Base-by-base conservation (phyloP, 768 basidiomycete species). In the Pleurotus tuber-regium region DNA sequence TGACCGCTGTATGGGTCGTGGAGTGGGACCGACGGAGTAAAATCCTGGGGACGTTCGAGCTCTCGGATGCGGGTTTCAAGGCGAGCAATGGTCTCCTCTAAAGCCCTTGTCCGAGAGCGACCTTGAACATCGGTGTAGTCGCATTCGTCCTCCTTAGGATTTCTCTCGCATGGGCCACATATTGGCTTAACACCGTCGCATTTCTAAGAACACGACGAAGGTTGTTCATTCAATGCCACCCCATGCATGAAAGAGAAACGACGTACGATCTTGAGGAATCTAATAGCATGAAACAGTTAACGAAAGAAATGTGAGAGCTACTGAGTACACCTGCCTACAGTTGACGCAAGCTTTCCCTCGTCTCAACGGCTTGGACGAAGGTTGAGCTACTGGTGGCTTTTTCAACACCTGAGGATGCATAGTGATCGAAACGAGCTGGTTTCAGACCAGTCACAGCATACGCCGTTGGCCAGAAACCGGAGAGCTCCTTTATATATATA, bases 41-140 rank as follows among this genome's bases (percentile, higher is more conserved):
- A 64, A 10, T 70, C 69, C 4, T 76, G 75, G 0, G 82, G 82
- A 47, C 82, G 68, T 59, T 84, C 82, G 23, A 82, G 65, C 53
- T 84, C 82, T 42, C 70, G 69, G 7, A 88, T 68, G 29, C 84
- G 75, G 30, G 79, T 74, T 63, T 78, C 78, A 28, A 87, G 67
- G 25, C 78, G 71, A 0, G 74, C 68, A 26, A 87, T 69, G 1
- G 82, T 76, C 30, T 84, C 83, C 60, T 86, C 83, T 16, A 88
- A 65, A 4, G 73, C 69, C 57, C 83, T 74, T 3, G 80, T 86
- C 50, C 78, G 70, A 19, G 86, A 81, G 53, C 82, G 77, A 33
- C 76, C 77, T 31, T 75, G 76, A 5, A 80, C 82, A 59, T 87
- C 86, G 4, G 80, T 72, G 63, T 87, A 89, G 66, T 88, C 86